Percentiles rank a stretch among this genome's conserved stretches.
These are phyloP conservation scores for Stromatinia cepivora DNA, from an alignment of 2,329 filamentous ascomycete species.

Conservation along the genomic window DNA sequence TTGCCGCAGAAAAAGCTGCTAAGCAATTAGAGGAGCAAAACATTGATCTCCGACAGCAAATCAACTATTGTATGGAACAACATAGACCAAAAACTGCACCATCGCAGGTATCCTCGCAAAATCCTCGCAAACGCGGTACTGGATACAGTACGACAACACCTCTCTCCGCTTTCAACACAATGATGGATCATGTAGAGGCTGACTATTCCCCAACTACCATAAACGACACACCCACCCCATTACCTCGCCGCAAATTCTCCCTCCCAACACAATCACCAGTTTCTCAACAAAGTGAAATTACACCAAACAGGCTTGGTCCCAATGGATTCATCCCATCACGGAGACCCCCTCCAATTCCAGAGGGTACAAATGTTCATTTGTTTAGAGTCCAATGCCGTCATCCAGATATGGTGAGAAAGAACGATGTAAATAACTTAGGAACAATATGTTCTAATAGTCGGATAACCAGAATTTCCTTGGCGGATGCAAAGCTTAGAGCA, in stretches of 20 bases:
- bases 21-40: constrained; percentile 34
- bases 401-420: neutral
- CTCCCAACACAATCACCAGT: neutral
- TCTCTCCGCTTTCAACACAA: constrained; percentile 32
- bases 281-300: constrained; percentile 8
- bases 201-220: constrained; percentile 3
- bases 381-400: neutral
- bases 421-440: neutral
- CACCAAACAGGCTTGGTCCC: constrained; percentile 17
- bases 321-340: constrained; percentile 23
- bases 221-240: constrained; percentile 1
- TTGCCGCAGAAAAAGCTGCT: constrained; percentile 35
- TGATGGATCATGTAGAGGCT: constrained; percentile 21
- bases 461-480: constrained; percentile 10
- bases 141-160: constrained; percentile 22
- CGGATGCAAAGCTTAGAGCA: constrained; percentile 6
- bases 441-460: constrained; percentile 1
- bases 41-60: constrained; percentile 29
- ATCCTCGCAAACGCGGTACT: constrained; percentile 5
- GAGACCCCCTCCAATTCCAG: constrained; percentile 22
- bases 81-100: constrained; percentile 32
- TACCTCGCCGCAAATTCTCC: neutral
- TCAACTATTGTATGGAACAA: constrained; percentile 29
- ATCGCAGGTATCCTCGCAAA: constrained; percentile 10
- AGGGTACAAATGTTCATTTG: neutral